Conservation (phyloP, 208 protist species). For the Trypanosoma melophagium region DNA sequence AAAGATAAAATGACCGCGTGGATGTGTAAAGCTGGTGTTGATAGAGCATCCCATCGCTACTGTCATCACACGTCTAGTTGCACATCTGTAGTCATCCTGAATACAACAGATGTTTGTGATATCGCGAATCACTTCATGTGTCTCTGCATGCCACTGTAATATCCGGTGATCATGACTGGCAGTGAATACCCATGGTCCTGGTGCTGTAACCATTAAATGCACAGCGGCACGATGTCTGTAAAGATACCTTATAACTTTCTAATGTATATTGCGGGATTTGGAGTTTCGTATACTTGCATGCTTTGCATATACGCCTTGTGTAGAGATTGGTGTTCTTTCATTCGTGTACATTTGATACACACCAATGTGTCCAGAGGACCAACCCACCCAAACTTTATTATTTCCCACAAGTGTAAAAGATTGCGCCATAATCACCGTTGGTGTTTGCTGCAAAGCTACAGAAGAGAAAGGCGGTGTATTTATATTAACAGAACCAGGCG, state of each 20-base stretch:
- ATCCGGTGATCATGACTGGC: slow-evolving; percentile 13
- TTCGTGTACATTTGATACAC: slow-evolving; percentile 10
- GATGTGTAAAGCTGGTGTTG: slow-evolving; percentile 11
- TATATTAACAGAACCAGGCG: background rate
- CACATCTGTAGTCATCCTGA: slow-evolving; percentile 10
- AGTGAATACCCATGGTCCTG: slow-evolving; percentile 20
- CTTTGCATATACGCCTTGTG: background rate
- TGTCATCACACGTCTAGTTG: slow-evolving; percentile 17
- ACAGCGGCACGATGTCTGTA: slow-evolving; percentile 18
- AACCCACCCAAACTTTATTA: slow-evolving; percentile 13
- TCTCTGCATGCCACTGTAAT: slow-evolving; percentile 21
- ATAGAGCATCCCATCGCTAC: slow-evolving; percentile 22
- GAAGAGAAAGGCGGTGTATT: slow-evolving; percentile 1
- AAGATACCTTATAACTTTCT: background rate
- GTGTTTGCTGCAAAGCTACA: slow-evolving; percentile 5
- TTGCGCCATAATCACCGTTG: slow-evolving; percentile 4
- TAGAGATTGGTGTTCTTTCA: background rate
- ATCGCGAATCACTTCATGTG: slow-evolving; percentile 10
- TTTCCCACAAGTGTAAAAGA: slow-evolving; percentile 8
- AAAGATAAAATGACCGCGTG: slow-evolving; percentile 16
- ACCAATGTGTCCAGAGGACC: slow-evolving; percentile 21
- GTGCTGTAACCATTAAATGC: slow-evolving; percentile 10
- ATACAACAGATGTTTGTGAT: slow-evolving; percentile 9
- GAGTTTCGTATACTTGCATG: background rate
- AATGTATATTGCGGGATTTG: background rate